phyloP scores from a whole-genome alignment of 169 alveolate species.

The Plasmodium relictum region DNA sequence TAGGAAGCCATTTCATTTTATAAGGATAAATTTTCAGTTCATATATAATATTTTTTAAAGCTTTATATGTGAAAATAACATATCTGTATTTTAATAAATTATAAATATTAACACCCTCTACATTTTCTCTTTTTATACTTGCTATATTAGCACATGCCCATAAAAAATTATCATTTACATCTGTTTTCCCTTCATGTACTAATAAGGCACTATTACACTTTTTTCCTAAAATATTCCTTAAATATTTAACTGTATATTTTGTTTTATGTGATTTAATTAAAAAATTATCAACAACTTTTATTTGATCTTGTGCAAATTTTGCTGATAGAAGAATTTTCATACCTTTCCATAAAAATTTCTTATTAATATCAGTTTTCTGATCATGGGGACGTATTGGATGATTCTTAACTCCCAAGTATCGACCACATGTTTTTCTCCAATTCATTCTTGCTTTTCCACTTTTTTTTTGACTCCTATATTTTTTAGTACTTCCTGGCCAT shows the following conservation, averaged over 20 bases:
- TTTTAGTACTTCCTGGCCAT: constrained; percentile 90
- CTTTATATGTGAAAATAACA: constrained; percentile 89
- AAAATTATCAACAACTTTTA: constrained; percentile 89
- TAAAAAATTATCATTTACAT: constrained; percentile 90
- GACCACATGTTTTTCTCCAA: constrained; percentile 91
- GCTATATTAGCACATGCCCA: constrained; percentile 92
- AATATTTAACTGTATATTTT: constrained; percentile 85
- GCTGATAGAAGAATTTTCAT: constrained; percentile 87
- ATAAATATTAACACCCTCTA: constrained; percentile 88
- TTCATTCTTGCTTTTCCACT: constrained; percentile 91
- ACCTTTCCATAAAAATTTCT: constrained; percentile 87
- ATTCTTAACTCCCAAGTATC: constrained; percentile 89
- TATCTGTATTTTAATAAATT: constrained; percentile 88
- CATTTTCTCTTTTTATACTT: constrained; percentile 87
- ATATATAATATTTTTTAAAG: constrained; percentile 86
- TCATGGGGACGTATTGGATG: constrained; percentile 90
- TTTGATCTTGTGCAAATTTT: constrained; percentile 91
- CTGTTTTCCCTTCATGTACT: constrained; percentile 87
- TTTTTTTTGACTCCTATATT: constrained; percentile 86
- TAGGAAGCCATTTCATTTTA: constrained; percentile 88
- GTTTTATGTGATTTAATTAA: constrained; percentile 89
- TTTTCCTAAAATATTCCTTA: constrained; percentile 86
- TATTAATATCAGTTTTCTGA: constrained; percentile 82
- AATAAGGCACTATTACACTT: constrained; percentile 89
- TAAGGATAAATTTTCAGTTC: constrained; percentile 86